Evolutionary conservation across 768 basidiomycete genomes (phyloP).

Genomic region (Leccinum fibrillosum): DNA sequence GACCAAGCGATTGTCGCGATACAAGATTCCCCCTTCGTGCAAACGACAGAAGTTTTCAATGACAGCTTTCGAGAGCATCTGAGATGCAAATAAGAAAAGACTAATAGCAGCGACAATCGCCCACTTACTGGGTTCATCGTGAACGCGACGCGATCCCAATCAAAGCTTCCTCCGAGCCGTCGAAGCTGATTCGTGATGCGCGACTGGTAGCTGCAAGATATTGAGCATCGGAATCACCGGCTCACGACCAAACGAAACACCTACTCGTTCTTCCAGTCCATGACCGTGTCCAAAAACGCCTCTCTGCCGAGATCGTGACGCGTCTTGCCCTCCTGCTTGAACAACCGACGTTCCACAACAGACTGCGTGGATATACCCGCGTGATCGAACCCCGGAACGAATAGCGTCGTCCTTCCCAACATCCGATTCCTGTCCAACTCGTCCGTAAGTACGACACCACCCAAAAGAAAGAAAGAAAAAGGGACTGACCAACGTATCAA

Average conservation of each 20-base stretch:
- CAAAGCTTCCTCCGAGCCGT: conserved; percentile 88
- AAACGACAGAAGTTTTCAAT: conserved; percentile 87
- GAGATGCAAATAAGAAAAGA: conserved; percentile 2
- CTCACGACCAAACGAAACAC: conserved; percentile 28
- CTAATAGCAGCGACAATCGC: background rate
- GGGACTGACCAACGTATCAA: conserved; percentile 76
- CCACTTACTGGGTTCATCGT: conserved; percentile 83
- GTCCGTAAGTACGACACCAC: background rate
- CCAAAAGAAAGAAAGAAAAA: background rate
- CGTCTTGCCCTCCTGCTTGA: conserved; percentile 77
- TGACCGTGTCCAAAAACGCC: conserved; percentile 83
- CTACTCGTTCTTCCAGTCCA: conserved; percentile 97
- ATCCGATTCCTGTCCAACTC: conserved; percentile 77
- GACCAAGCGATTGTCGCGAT: conserved; percentile 94
- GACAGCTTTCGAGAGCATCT: conserved; percentile 83
- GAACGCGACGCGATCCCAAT: conserved; percentile 93
- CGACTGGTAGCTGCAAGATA: conserved; percentile 70
- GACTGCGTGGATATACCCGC: conserved; percentile 98
- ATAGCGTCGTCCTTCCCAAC: conserved; percentile 88
- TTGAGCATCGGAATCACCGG: background rate
- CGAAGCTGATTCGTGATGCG: conserved; percentile 88
- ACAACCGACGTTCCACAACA: conserved; percentile 91
- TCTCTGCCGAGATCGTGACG: conserved; percentile 95
- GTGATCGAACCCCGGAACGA: conserved; percentile 95
- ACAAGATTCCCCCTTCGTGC: conserved; percentile 88